Base-by-base conservation (phyloP, 345 rosid species). In the Chamaenerion angustifolium region DNA sequence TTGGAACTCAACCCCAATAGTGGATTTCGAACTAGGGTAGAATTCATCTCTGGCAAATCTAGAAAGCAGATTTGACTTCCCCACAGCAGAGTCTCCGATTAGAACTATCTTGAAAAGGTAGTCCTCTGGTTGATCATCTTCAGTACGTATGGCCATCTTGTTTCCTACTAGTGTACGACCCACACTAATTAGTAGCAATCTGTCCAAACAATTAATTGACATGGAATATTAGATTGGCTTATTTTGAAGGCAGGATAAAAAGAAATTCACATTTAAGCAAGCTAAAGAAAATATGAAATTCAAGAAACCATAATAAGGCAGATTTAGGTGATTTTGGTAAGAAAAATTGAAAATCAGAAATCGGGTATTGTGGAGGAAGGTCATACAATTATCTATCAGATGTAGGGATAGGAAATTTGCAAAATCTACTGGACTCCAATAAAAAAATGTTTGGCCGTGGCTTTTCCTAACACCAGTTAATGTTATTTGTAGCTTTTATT, bases 1-100 rank as follows among this genome's bases (percentile, higher is more conserved):
- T 75, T 90, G 98, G 65, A 90, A 90, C 73, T 90, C 98, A 49
- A 90, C 98, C 63, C 98, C 98, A 51, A 90, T 90, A 9, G 98
- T 90, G 4, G 98, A 90, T 68, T 90, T 90, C 54, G 98, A 90
- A 63, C 71, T 90, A 10, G 95, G 94, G 58, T 86, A 79, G 62
- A 90, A 90, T 66, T 86, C 98, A 68, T 86, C 76, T 64, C 98
- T 75, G 9, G 98, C 98, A 70, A 86, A 90, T 68, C 98, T 79
- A 12, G 95, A 92, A 1, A 90, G 92, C 71, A 90, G 70, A 77
- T 90, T 90, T 18, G 95, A 90, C 69, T 90, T 90, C 60, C 98
- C 98, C 41, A 90, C 98, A 57, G 98, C 98, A 10, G 98, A 86
- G 68, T 90, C 98, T 49, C 98, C 98, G n/a, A 86, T 72, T 10